phyloP scores from a whole-genome alignment of 108 stramenopile genomes.

The Skeletonema potamos region DNA sequence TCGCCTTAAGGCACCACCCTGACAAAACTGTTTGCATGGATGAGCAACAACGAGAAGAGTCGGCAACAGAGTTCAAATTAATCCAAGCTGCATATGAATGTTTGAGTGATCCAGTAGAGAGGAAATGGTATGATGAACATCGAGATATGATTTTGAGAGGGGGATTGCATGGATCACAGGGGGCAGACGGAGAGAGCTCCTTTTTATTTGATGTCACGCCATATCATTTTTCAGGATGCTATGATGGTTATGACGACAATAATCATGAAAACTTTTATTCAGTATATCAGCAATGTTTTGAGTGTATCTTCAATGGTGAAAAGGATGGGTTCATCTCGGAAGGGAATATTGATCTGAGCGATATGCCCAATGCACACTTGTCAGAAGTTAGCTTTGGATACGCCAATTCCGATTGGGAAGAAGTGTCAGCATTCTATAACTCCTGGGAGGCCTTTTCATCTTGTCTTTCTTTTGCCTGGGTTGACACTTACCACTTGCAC shows the following conservation, averaged over 20 bases:
- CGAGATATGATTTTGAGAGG: conserved; percentile 83
- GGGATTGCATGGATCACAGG: conserved; percentile 23
- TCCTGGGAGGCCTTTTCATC: conserved; percentile 80
- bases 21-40: conserved; percentile 80
- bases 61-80: conserved; percentile 71
- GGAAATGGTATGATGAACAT: conserved; percentile 93
- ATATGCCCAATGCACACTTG: conserved; percentile 38
- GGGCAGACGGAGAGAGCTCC: conserved; percentile 24
- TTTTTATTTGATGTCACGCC: conserved; percentile 82
- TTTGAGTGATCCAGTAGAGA: conserved; percentile 84
- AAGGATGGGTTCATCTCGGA: conserved; percentile 53
- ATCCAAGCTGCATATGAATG: conserved; percentile 96
- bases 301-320: conserved; percentile 66
- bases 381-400: conserved; percentile 65
- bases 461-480: conserved; percentile 81
- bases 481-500: conserved; percentile 60
- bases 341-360: conserved; percentile 48
- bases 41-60: conserved; percentile 33
- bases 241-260: conserved; percentile 64
- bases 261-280: conserved; percentile 60
- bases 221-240: conserved; percentile 72
- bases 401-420: conserved; percentile 51
- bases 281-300: conserved; percentile 68
- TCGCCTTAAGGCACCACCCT: conserved; percentile 92
- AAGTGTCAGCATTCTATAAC: conserved; percentile 68